Percentiles rank a stretch among this genome's conserved stretches.
Conservation (phyloP, 441 rosid genomes). For the Arabidopsis hybrid region DNA sequence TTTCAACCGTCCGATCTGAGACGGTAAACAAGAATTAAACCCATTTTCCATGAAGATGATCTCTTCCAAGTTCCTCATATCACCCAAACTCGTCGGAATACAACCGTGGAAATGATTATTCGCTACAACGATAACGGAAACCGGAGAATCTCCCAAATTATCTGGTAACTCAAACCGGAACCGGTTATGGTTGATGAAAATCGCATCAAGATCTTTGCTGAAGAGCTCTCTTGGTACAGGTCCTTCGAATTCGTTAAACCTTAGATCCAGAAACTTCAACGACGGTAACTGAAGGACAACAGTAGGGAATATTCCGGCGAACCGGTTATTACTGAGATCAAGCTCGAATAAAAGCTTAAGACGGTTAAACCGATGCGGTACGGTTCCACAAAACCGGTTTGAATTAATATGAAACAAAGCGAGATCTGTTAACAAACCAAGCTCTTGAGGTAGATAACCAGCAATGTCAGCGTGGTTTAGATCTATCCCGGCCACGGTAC, state of each 20-base stretch:
- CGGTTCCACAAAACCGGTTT: constrained; percentile 54
- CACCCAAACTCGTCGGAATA: constrained; percentile 56
- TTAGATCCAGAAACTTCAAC: constrained; percentile 63
- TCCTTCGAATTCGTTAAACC: constrained; percentile 78
- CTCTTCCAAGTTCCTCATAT: constrained; percentile 61
- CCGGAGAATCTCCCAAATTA: constrained; percentile 68
- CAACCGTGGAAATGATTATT: constrained; percentile 66
- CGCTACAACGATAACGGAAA: constrained; percentile 63
- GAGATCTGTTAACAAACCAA: constrained; percentile 53
- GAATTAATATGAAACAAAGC: constrained; percentile 57
- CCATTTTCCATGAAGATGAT: constrained; percentile 55
- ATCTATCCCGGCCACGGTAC: constrained; percentile 69
- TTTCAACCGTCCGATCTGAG: constrained; percentile 54
- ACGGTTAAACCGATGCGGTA: constrained; percentile 49
- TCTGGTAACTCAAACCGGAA: constrained; percentile 62
- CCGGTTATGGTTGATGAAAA: constrained; percentile 68
- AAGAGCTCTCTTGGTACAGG: constrained; percentile 63
- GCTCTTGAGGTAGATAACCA: constrained; percentile 58
- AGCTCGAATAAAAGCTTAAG: constrained; percentile 52
- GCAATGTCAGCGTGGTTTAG: constrained; percentile 69
- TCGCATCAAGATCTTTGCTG: constrained; percentile 64
- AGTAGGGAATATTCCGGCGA: constrained; percentile 61
- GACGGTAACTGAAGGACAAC: constrained; percentile 58
- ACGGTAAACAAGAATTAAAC: constrained; percentile 58
- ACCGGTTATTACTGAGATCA: constrained; percentile 72